phyloP scores from a whole-genome alignment of 176 grass and related monocot genomes.

The Tuctoria greenei region DNA sequence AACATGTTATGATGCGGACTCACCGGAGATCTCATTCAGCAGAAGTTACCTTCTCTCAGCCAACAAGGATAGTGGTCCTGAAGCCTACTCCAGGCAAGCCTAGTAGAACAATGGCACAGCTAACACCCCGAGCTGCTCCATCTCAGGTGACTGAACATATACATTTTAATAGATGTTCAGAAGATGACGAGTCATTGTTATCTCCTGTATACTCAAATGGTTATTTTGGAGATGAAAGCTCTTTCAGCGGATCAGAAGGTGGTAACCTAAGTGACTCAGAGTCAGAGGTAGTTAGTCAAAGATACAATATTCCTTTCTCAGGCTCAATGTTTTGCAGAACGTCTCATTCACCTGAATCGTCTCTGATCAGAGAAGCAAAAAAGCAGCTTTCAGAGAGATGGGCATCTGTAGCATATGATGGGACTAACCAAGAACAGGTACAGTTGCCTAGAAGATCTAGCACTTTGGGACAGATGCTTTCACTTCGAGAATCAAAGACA shows the following conservation, averaged over 20 bases:
- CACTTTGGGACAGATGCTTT: slow-evolving; percentile 95
- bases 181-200: slow-evolving; percentile 70
- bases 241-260: slow-evolving; percentile 69
- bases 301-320: slow-evolving; percentile 61
- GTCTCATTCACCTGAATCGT: slow-evolving; percentile 72
- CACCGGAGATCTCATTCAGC: slow-evolving; percentile 50
- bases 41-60: slow-evolving; percentile 62
- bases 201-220: slow-evolving; percentile 92
- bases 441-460: slow-evolving; percentile 70
- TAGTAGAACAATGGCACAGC: slow-evolving; percentile 44
- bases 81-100: slow-evolving; percentile 69
- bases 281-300: slow-evolving; percentile 61
- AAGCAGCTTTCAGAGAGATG: slow-evolving; percentile 89
- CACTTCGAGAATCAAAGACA: slow-evolving; percentile 60
- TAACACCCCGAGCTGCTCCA: slow-evolving; percentile 29
- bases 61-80: slow-evolving; percentile 82
- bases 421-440: slow-evolving; percentile 51
- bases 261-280: slow-evolving; percentile 61
- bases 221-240: slow-evolving; percentile 86
- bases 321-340: slow-evolving; percentile 54
- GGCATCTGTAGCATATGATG: slow-evolving; percentile 64
- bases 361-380: slow-evolving; percentile 81
- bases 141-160: slow-evolving; percentile 22
- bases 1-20: slow-evolving; percentile 31
- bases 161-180: slow-evolving; percentile 29